phyloP scores from a whole-genome alignment of 176 grass and related monocot species.

The Triticum monococcum region DNA sequence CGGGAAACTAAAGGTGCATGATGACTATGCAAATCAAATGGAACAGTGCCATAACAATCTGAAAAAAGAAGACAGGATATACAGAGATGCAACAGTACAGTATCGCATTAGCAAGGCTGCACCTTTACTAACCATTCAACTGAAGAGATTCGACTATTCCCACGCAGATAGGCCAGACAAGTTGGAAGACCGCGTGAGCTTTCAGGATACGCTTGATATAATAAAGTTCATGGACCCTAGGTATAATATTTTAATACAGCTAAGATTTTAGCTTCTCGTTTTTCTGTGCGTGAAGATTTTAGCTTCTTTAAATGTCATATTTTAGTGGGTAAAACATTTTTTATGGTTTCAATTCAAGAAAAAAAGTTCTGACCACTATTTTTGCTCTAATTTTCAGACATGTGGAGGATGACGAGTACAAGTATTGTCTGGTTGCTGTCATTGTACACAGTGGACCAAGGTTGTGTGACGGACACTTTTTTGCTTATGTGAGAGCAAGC shows the following conservation, averaged over 20 bases:
- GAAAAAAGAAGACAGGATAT: constrained; percentile 17
- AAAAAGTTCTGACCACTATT: not conserved
- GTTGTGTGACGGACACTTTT: constrained; percentile 7
- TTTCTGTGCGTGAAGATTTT: not conserved
- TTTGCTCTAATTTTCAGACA: constrained; percentile 20
- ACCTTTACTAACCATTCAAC: constrained; percentile 52
- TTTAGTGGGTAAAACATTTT: not conserved
- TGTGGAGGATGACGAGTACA: not conserved
- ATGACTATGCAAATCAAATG: not conserved
- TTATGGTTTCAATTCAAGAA: not conserved
- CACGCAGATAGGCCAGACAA: not conserved
- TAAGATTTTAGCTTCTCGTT: no score
- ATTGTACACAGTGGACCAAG: constrained; percentile 26
- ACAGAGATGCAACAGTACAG: constrained; percentile 29
- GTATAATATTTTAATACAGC: constrained; percentile 7
- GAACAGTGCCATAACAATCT: not conserved
- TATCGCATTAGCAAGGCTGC: constrained; percentile 29
- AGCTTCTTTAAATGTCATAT: not conserved
- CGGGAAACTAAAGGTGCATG: not conserved
- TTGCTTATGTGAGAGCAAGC: constrained; percentile 45
- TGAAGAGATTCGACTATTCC: constrained; percentile 56
- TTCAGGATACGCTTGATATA: constrained; percentile 55
- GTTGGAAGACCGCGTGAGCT: constrained; percentile 42
- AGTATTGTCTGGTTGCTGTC: constrained; percentile 29
- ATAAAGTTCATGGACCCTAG: constrained; percentile 37